A percentile compares a stretch with the other conserved stretches of the same genome.
Conservation (phyloP, 164 flowering plant species). For the Paratinospora sagittata region DNA sequence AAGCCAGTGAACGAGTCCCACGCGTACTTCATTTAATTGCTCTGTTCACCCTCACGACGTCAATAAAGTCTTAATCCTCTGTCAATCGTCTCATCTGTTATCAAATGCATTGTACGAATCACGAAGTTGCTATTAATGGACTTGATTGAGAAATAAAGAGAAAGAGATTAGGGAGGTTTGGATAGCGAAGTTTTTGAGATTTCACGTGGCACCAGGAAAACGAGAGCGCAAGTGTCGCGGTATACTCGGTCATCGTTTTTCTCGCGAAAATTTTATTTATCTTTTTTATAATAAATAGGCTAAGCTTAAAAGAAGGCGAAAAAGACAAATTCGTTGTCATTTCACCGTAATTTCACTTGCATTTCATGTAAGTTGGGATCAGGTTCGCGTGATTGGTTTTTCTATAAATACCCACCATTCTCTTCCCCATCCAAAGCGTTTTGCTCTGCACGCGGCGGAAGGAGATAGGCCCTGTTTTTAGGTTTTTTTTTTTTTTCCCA, state of each 20-base stretch:
- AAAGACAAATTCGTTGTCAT: constrained; percentile 8
- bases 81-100: no score
- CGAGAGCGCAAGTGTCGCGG: no score
- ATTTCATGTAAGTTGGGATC: constrained; percentile 21
- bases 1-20: neutral
- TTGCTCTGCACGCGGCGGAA: constrained; percentile 1
- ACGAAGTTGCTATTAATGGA: neutral
- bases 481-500: no score
- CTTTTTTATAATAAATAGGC: no score
- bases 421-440: constrained; percentile 4
- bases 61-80: no score
- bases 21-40: neutral
- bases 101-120: neutral
- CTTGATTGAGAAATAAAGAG: neutral
- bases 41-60: no score
- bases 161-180: neutral
- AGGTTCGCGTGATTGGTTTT: neutral
- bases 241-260: no score
- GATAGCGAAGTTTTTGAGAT: neutral
- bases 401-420: constrained; percentile 30
- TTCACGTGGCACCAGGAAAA: neutral
- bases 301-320: no score
- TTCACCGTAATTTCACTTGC: constrained; percentile 28
- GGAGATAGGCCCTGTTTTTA: neutral
- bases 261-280: no score